These are phyloP conservation scores for Mucor indicus DNA, from an alignment of 371 early-diverging fungal species.

Conservation along the genomic window DNA sequence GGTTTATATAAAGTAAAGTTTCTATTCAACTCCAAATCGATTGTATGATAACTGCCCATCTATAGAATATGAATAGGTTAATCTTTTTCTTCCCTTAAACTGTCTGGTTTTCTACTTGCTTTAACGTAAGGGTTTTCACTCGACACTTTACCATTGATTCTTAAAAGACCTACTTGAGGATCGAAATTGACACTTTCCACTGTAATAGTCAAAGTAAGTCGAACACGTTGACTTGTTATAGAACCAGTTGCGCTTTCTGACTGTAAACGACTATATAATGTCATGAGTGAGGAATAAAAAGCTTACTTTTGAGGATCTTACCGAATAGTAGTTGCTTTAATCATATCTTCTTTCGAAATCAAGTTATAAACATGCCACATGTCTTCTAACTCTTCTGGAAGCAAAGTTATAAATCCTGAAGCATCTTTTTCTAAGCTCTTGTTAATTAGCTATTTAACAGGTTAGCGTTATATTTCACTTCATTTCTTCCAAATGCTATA, in stretches of 20 bases:
- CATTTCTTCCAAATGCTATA: no score
- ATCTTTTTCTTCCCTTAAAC: not conserved
- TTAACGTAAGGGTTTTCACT: constrained; percentile 89
- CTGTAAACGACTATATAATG: constrained; percentile 70
- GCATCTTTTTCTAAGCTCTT: constrained; percentile 62
- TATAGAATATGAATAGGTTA: constrained; percentile 18
- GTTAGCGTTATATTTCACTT: no score
- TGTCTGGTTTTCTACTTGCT: constrained; percentile 38
- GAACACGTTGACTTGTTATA: constrained; percentile 80
- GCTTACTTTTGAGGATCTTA: constrained; percentile 23
- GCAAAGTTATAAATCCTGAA: constrained; percentile 62
- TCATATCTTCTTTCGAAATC: constrained; percentile 80
- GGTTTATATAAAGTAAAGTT: constrained; percentile 84
- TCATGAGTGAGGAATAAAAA: no score
- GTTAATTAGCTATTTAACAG: constrained; percentile 56
- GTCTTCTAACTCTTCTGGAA: constrained; percentile 92
- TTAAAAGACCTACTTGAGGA: constrained; percentile 76
- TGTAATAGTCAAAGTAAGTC: constrained; percentile 77
- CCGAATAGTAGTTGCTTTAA: constrained; percentile 87
- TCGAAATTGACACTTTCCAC: constrained; percentile 92
- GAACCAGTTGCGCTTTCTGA: constrained; percentile 85
- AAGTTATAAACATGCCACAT: constrained; percentile 98
- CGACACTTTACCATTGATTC: constrained; percentile 87
- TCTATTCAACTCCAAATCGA: constrained; percentile 90
- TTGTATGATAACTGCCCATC: constrained; percentile 94